Evolutionary conservation across 495 filamentous ascomycete genomes (phyloP).

Genomic region (Talaromyces adpressus): DNA sequence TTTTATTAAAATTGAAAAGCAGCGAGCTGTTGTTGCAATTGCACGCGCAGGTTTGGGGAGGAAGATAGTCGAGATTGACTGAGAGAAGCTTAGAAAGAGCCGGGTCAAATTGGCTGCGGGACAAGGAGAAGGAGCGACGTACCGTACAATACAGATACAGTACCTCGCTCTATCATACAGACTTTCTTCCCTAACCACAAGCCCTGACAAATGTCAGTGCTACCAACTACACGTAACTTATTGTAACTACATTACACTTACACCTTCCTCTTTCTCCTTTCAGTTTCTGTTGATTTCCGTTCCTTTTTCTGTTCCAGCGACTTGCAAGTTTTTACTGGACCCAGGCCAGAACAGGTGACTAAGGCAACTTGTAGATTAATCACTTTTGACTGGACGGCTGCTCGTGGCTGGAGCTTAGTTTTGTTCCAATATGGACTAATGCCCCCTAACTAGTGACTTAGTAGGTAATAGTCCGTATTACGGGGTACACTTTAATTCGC

Average conservation of each 20-base stretch:
- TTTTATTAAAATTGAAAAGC: neutral
- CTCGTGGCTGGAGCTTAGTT: neutral
- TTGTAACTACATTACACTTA: neutral
- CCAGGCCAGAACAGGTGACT: neutral
- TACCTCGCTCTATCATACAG: neutral
- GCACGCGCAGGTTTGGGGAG: neutral
- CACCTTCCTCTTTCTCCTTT: neutral
- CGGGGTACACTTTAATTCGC: neutral
- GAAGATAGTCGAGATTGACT: neutral
- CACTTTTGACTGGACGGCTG: neutral
- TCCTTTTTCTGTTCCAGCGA: neutral
- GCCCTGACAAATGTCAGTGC: neutral
- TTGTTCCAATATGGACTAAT: neutral
- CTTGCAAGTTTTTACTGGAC: neutral
- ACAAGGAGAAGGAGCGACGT: neutral
- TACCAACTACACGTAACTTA: neutral
- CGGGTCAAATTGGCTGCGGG: neutral
- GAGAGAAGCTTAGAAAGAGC: neutral
- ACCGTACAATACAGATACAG: neutral
- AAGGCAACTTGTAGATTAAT: neutral
- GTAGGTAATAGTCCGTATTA: neutral
- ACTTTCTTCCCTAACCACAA: neutral
- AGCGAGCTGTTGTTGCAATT: neutral
- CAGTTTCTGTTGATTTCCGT: neutral
- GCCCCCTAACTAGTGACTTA: neutral